Evolutionary conservation across 495 filamentous ascomycete species (phyloP).

Genomic region (Penicillium arizonense): DNA sequence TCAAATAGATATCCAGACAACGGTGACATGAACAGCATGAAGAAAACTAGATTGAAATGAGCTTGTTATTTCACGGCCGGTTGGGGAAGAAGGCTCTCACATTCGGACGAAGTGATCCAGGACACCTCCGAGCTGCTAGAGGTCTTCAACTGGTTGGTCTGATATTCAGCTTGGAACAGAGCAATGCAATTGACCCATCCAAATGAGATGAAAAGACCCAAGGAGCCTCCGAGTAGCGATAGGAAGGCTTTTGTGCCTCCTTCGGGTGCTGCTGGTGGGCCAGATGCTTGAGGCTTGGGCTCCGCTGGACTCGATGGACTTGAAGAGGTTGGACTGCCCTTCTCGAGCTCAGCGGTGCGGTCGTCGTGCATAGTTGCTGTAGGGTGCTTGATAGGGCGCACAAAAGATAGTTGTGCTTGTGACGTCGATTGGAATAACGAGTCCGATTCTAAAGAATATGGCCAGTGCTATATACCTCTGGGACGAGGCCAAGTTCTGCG

Average conservation of each 20-base stretch:
- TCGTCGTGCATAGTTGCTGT: no score
- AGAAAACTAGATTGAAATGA: constrained; percentile 14
- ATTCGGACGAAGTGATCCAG: constrained; percentile 39
- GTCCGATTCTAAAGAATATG: no score
- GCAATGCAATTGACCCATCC: constrained; percentile 58
- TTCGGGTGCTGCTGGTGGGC: constrained; percentile 41
- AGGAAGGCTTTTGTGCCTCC: constrained; percentile 61
- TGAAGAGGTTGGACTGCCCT: no score
- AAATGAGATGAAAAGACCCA: constrained; percentile 55
- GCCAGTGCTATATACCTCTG: no score
- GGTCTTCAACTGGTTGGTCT: constrained; percentile 25
- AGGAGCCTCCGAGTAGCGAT: constrained; percentile 55
- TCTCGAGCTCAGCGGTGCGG: no score
- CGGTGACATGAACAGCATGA: constrained; percentile 33
- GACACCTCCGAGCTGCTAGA: constrained; percentile 31
- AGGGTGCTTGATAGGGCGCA: no score
- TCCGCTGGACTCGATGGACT: background rate
- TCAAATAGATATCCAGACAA: constrained; percentile 17
- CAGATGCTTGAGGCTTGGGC: background rate
- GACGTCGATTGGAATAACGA: no score
- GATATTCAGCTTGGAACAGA: constrained; percentile 51
- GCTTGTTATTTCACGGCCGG: background rate
- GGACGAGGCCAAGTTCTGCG: no score
- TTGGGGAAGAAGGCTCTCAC: background rate
- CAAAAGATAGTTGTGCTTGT: no score